Evolutionary conservation across 2,329 filamentous ascomycete species (phyloP).

Genomic region (Verticillium alfalfae): DNA sequence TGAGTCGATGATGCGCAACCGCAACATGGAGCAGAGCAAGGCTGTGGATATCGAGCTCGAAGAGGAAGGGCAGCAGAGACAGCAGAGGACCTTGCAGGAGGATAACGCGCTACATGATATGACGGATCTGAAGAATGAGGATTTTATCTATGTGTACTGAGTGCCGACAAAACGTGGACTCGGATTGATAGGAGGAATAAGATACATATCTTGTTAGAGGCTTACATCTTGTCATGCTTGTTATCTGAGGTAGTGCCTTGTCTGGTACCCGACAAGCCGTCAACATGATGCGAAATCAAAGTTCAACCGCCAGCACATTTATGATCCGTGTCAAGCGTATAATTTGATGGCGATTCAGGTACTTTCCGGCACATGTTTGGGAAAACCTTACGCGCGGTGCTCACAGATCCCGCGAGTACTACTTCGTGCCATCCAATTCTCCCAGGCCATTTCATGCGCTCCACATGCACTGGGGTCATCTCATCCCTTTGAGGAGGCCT

Average conservation of each 20-base stretch:
- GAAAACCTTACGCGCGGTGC: too few relatives aligned
- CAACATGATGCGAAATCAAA: too few relatives aligned
- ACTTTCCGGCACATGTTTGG: too few relatives aligned
- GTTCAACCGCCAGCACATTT: too few relatives aligned
- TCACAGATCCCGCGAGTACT: neutral
- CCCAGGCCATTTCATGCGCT: neutral
- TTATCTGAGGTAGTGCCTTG: too few relatives aligned
- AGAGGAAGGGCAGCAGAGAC: constrained; percentile 14
- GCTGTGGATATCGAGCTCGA: constrained; percentile 28
- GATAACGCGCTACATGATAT: constrained; percentile 50
- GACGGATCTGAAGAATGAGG: constrained; percentile 62
- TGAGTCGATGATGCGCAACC: constrained; percentile 39
- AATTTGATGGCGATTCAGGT: too few relatives aligned
- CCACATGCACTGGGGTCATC: neutral
- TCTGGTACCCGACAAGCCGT: too few relatives aligned
- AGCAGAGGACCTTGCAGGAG: neutral
- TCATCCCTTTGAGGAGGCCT: neutral
- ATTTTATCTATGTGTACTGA: constrained; percentile 60
- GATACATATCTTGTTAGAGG: too few relatives aligned
- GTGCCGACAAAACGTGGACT: neutral
- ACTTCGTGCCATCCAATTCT: neutral
- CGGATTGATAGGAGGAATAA: neutral
- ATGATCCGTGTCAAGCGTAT: too few relatives aligned
- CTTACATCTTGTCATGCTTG: too few relatives aligned
- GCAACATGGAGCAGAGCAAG: constrained; percentile 50